Base-by-base conservation (phyloP, 2,329 filamentous ascomycete species). In the Exophiala spinifera region DNA sequence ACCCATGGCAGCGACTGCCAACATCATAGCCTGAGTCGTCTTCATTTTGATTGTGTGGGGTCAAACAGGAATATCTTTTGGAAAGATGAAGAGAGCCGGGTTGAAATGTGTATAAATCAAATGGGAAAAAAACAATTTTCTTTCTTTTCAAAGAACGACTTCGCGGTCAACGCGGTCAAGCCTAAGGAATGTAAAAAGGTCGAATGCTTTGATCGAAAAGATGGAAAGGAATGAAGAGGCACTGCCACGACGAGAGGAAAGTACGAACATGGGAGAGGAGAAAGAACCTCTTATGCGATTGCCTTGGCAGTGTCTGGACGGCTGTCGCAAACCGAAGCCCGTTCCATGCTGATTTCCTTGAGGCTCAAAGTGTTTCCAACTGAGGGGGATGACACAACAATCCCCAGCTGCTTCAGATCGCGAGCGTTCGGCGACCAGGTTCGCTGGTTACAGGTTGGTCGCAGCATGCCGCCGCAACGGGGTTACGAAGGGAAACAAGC, bases 141-240 rank as follows among this genome's bases (percentile, higher is more conserved):
- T 33, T 25, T 46, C 44, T 36, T 31, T 33, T 53, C 23, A 28
- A 52, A 60, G 57, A 57, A 44, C 55, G 57, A 60, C 55, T 57
- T 55, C 57, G 57, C 57, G 57, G 51, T 60, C 57, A 60, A 60
- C 57, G 57, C 57, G 57, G 55, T 57, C 52, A 39, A 53, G 48
- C 45, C 45, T 46, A 60, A 56, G 42, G 51, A 59, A 48, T 56
- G 53, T 44, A 50, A 49, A 51, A 40, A 49, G 42, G 21, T 44
- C 19, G 42, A 44, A 44, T 20, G 40, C 40, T 25, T 28, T 34
- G 43, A 48, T 51, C 31, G 36, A 49, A 34, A 46, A 59, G 46
- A 46, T 51, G 52, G 49, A 60, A 61, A 55, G 53, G 60, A 64
- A 65, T 62, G 59, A 59, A 61, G 55, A 55, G 56, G 55, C 54